These are phyloP conservation scores for Alternaria postmessia DNA, from an alignment of 2,329 filamentous ascomycete species.

Conservation along the genomic window DNA sequence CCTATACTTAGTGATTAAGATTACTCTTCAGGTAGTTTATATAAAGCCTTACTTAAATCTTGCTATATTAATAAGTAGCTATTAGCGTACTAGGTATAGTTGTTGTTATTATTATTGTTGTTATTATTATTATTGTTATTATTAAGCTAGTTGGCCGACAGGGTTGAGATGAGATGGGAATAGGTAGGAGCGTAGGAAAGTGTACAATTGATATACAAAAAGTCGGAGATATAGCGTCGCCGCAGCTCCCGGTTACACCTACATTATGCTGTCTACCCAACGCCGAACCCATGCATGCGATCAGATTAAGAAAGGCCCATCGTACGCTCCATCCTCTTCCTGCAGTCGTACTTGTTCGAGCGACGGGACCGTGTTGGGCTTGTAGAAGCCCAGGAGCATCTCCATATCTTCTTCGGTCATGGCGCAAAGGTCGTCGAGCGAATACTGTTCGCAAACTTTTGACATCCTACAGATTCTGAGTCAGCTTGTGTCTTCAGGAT, in stretches of 20 bases:
- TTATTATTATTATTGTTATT: no score
- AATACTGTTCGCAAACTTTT: slow-evolving; percentile 86
- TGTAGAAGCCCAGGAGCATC: slow-evolving; percentile 78
- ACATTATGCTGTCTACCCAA: slow-evolving; percentile 17
- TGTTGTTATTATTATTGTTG: no score
- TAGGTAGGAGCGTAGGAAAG: slow-evolving; percentile 8
- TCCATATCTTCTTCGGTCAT: slow-evolving; percentile 86
- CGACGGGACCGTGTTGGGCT: slow-evolving; percentile 54
- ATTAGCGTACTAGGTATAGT: no score
- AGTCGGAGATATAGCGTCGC: slow-evolving; percentile 11
- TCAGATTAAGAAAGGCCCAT: slow-evolving; percentile 57
- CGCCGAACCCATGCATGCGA: slow-evolving; percentile 12
- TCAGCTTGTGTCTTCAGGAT: slow-evolving; percentile 34
- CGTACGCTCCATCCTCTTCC: slow-evolving; percentile 53
- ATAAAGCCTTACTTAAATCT: no score
- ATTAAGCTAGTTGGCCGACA: slow-evolving; percentile 31
- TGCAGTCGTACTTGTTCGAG: slow-evolving; percentile 53
- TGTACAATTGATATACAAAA: slow-evolving; percentile 30
- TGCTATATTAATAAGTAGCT: no score
- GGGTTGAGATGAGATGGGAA: slow-evolving; percentile 1
- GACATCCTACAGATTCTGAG: slow-evolving; percentile 74
- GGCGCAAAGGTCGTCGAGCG: slow-evolving; percentile 81
- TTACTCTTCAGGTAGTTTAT: no score
- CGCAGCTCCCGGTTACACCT: slow-evolving; percentile 23
- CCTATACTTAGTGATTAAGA: no score